Evolutionary conservation across 768 basidiomycete genomes (phyloP).

Genomic region (Trametes punicea): DNA sequence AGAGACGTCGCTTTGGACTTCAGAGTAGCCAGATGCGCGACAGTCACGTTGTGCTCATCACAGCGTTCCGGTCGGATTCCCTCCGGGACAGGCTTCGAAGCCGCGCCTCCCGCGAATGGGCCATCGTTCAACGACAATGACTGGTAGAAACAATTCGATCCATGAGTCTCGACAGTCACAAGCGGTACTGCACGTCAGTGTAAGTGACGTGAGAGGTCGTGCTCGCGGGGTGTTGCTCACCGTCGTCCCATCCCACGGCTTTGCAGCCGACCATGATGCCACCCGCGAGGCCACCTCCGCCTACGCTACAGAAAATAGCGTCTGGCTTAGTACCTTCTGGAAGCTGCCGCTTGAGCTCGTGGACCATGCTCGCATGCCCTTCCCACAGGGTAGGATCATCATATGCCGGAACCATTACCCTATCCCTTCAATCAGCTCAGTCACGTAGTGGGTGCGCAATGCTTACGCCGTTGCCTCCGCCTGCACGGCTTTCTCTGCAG

Average conservation of each 20-base stretch:
- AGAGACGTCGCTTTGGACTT: constrained; percentile 68
- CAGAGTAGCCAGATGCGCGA: constrained; percentile 57
- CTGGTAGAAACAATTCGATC: constrained; percentile 72
- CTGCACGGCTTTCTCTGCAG: constrained; percentile 46
- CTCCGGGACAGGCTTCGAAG: constrained; percentile 32
- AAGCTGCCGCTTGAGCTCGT: constrained; percentile 58
- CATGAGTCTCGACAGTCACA: constrained; percentile 65
- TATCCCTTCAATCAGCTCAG: constrained; percentile 24
- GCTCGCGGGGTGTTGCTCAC: constrained; percentile 32
- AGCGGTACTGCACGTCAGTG: constrained; percentile 47
- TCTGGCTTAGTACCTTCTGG: constrained; percentile 45
- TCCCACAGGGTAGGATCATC: constrained; percentile 69
- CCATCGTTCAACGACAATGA: constrained; percentile 57
- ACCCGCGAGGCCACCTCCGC: constrained; percentile 69
- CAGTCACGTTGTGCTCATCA: constrained; percentile 41
- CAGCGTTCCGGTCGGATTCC: constrained; percentile 43
- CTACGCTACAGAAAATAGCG: constrained; percentile 76
- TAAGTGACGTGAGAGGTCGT: neutral
- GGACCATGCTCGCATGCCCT: constrained; percentile 73
- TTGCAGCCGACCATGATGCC: constrained; percentile 70
- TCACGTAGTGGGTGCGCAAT: neutral
- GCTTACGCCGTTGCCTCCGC: constrained; percentile 53
- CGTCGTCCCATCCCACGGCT: constrained; percentile 62
- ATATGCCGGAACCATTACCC: constrained; percentile 69
- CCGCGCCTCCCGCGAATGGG: constrained; percentile 35